Base-by-base conservation (phyloP, 2,329 filamentous ascomycete species). In the Scorias spongiosa region DNA sequence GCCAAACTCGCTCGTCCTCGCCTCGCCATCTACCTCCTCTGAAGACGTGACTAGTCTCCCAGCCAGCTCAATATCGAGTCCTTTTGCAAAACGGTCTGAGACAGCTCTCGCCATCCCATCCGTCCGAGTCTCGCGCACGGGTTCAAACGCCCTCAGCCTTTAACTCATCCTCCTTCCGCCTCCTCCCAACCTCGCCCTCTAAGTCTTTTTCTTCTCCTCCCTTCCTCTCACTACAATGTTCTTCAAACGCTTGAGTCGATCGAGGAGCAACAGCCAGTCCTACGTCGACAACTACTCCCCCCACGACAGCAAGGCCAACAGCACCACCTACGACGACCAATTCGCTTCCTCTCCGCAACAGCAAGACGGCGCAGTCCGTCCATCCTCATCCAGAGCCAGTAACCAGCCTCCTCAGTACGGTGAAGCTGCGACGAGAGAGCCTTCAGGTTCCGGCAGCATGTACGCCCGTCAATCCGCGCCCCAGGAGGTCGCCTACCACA, bases 271-370 rank as follows among this genome's bases (percentile, higher is more conserved):
- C 60, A 60, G 60, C 45, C 68, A 70, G 54, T 64, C 60, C 53
- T 71, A 71, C 64, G 63, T 71, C 50, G 68, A 71, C 51, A 58
- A 62, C 57, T 62, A 66, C 58, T 59, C 61, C 39, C 61, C 60
- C 18, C 63, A 66, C 61, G 59, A 62, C 54, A 54, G 49, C 51
- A 63, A 61, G 48, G 58, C 58, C 53, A 68, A 67, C 57, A 61
- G 61, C 38, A 64, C 63, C 48, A 28, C 62, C 51, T 59, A 63
- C 57, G 61, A 66, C 45, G 61, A 62, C 18, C 38, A 28, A 12
- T 36, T 36, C 32, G 32, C 32, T 36, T 36, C 32, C 11, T 36
- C 32, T 44, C 18, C 46, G 47, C 51, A 56, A 61, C 46, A 49
- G 54, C 46, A 58, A 62, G 47, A 36, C 32, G 15, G 15, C 32